Conservation (phyloP, 345 rosid genomes). For the Limnanthes douglasii region DNA sequence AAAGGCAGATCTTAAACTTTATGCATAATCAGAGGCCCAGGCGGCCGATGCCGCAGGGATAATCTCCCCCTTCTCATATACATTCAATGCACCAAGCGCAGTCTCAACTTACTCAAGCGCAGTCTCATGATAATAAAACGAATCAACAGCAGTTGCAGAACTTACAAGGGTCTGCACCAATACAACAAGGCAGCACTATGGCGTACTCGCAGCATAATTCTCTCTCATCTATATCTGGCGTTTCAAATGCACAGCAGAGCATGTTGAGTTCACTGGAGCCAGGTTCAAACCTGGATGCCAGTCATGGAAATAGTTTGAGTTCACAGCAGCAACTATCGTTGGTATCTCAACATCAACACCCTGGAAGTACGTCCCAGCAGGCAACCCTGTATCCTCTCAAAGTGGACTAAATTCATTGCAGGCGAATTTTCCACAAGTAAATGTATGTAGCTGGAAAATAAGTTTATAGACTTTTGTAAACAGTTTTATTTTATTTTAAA, state of each 20-base stretch:
- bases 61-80: slow-evolving; percentile 19
- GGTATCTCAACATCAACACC: slow-evolving; percentile 19
- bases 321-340: slow-evolving; percentile 25
- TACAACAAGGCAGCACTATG: slow-evolving; percentile 15
- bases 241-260: slow-evolving; percentile 20
- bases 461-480: no score
- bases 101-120: slow-evolving; percentile 33
- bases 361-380: slow-evolving; percentile 22
- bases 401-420: slow-evolving; percentile 45
- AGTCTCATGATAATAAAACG: slow-evolving; percentile 31
- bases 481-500: no score
- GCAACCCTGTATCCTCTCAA: slow-evolving; percentile 39
- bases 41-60: slow-evolving; percentile 22
- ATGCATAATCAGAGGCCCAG: slow-evolving; percentile 7
- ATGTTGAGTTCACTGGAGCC: slow-evolving; percentile 23
- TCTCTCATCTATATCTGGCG: slow-evolving; percentile 25
- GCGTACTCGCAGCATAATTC: slow-evolving; percentile 21
- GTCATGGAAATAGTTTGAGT: slow-evolving; percentile 19
- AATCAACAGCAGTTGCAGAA: slow-evolving; percentile 30
- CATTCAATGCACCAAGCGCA: slow-evolving; percentile 21
- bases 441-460: no score
- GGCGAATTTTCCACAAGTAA: no score
- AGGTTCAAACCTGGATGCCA: slow-evolving; percentile 24
- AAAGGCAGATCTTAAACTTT: slow-evolving; percentile 11
- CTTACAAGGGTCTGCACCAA: slow-evolving; percentile 21